A percentile compares a stretch with the other conserved stretches of the same genome.
These are phyloP conservation scores for Trichoderma sp. DNA, from an alignment of 2,329 filamentous ascomycete species.

Conservation along the genomic window DNA sequence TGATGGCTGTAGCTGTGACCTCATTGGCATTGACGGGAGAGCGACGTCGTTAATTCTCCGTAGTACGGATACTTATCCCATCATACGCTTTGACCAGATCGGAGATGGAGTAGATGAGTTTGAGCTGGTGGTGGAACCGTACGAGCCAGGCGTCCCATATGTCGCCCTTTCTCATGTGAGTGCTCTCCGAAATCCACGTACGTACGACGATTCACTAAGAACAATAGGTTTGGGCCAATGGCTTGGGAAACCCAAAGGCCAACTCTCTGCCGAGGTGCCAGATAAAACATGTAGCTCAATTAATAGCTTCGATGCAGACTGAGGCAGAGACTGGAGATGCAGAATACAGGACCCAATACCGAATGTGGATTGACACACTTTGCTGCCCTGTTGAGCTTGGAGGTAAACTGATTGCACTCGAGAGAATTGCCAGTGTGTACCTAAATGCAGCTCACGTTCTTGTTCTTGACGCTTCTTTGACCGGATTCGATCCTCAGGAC, in stretches of 20 bases:
- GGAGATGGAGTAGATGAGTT: conserved; percentile 17
- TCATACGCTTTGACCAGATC: conserved; percentile 22
- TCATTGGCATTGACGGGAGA: conserved; percentile 25
- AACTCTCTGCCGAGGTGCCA: conserved; percentile 36
- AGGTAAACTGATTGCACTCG: conserved; percentile 31
- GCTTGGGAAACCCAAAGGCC: conserved; percentile 32
- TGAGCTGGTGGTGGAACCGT: conserved; percentile 26
- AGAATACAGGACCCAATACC: conserved; percentile 19
- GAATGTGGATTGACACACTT: conserved; percentile 37
- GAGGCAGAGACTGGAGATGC: background rate
- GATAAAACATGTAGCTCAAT: conserved; percentile 27
- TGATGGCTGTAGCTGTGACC: conserved; percentile 26
- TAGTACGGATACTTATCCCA: conserved; percentile 23
- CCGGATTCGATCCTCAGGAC: conserved; percentile 23
- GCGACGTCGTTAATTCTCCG: conserved; percentile 23
- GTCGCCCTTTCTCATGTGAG: conserved; percentile 37
- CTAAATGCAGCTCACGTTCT: conserved; percentile 32
- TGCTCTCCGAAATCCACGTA: background rate
- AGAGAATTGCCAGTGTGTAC: conserved; percentile 37
- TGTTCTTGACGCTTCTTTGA: conserved; percentile 35
- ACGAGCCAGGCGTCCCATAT: conserved; percentile 27
- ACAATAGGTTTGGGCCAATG: conserved; percentile 37
- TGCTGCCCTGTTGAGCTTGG: conserved; percentile 32
- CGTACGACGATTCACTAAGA: background rate
- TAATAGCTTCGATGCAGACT: conserved; percentile 26